phyloP scores from a whole-genome alignment of 1,284 basidiomycete genomes.

The Neolentinus lepideus region DNA sequence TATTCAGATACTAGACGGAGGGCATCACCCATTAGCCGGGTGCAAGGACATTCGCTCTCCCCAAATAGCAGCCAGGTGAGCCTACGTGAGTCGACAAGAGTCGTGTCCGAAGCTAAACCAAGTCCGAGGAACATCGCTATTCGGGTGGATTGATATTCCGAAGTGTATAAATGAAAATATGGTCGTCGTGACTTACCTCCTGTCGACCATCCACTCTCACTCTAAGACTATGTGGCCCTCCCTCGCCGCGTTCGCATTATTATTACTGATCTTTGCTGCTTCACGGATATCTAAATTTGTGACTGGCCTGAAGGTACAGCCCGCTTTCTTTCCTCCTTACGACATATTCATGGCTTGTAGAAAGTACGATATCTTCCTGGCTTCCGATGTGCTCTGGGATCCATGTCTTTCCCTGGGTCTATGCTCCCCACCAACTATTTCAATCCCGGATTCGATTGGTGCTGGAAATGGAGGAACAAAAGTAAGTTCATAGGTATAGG shows the following conservation, averaged over 20 bases:
- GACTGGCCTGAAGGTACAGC: not conserved
- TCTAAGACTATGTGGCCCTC: not conserved
- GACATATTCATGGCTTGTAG: not conserved
- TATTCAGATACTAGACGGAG: no score
- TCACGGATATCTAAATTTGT: not conserved
- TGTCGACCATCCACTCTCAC: not conserved
- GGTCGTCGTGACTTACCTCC: no score
- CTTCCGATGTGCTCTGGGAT: not conserved
- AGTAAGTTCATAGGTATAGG: not conserved
- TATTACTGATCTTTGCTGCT: not conserved
- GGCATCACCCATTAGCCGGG: no score
- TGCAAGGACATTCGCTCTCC: no score
- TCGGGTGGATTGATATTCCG: no score
- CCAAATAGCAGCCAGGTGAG: no score
- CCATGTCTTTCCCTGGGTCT: not conserved
- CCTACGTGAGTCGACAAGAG: no score
- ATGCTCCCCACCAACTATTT: not conserved
- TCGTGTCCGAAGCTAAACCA: no score
- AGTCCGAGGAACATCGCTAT: no score
- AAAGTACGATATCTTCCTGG: not conserved
- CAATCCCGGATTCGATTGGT: not conserved
- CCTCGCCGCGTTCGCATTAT: not conserved
- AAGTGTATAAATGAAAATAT: no score
- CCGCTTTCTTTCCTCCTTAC: not conserved
- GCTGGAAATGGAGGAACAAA: not conserved